A percentile compares a stretch with the other conserved stretches of the same genome.
Evolutionary conservation across 2,329 filamentous ascomycete genomes (phyloP).

Genomic region (Immersiporthe knoxdaviesiana): DNA sequence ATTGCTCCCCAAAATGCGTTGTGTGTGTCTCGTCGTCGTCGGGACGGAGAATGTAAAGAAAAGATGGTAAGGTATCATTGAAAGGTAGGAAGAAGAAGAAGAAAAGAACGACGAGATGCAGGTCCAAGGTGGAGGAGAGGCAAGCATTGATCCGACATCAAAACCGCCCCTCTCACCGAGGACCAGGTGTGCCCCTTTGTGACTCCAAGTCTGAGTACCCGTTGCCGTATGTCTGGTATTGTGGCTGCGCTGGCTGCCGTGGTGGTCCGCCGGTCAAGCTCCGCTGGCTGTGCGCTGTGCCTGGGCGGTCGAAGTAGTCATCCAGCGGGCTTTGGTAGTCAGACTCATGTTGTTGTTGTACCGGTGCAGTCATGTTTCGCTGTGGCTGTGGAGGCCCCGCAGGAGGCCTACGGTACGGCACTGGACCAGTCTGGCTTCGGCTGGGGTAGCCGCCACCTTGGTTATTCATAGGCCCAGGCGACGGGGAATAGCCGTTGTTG

Average conservation of each 20-base stretch:
- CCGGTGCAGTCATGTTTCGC: slow-evolving; percentile 42
- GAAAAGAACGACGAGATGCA: no score
- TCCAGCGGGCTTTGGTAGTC: slow-evolving; percentile 17
- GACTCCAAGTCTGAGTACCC: slow-evolving; percentile 21
- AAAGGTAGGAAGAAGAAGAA: neutral
- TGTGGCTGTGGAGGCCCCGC: slow-evolving; percentile 34
- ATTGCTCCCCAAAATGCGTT: neutral
- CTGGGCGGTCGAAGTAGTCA: slow-evolving; percentile 25
- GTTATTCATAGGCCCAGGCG: neutral
- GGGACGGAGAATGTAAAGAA: slow-evolving; percentile 19
- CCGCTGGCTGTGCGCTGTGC: slow-evolving; percentile 29
- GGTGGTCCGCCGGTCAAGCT: slow-evolving; percentile 16
- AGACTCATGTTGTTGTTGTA: slow-evolving; percentile 26
- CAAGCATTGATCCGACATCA: no score
- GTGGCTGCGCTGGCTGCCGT: slow-evolving; percentile 12
- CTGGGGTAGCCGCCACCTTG: slow-evolving; percentile 28
- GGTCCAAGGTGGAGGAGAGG: neutral
- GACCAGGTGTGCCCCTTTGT: slow-evolving; percentile 26
- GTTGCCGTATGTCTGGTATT: slow-evolving; percentile 13
- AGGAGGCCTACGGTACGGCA: slow-evolving; percentile 33
- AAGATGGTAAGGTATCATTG: slow-evolving; percentile 26
- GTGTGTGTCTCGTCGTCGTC: slow-evolving; percentile 11
- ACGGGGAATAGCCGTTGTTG: slow-evolving; percentile 2
- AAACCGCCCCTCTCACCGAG: slow-evolving; percentile 16
- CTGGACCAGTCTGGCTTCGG: slow-evolving; percentile 38